phyloP scores from a whole-genome alignment of 1,284 basidiomycete species.

The Malassezia vespertilionis region DNA sequence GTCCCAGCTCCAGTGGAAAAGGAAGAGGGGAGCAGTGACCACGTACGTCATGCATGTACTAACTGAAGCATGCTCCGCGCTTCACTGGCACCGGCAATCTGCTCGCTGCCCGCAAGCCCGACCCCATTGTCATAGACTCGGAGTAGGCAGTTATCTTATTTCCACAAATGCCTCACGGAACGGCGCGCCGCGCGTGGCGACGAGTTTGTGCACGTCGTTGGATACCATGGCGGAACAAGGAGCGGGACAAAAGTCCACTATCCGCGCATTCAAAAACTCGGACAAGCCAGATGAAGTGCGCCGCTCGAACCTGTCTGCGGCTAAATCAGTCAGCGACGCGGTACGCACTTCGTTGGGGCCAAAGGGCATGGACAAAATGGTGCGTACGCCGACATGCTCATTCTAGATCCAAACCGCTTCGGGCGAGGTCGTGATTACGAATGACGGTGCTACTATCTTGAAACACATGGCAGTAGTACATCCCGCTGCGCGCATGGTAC shows the following conservation, averaged over 20 bases:
- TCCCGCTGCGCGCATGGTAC: conserved; percentile 85
- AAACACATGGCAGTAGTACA: conserved; percentile 95
- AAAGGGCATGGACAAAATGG: conserved; percentile 99
- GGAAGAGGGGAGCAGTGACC: background rate
- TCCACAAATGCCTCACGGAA: conserved; percentile 7
- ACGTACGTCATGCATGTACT: no score
- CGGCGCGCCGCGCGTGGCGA: background rate
- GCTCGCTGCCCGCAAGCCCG: conserved; percentile 13
- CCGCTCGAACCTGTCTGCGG: conserved; percentile 38
- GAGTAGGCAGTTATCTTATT: conserved; percentile 16
- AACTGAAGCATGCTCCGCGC: no score
- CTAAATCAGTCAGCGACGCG: conserved; percentile 85
- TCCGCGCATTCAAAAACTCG: conserved; percentile 44
- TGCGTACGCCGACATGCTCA: conserved; percentile 6
- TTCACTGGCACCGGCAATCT: conserved; percentile 9
- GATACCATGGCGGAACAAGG: conserved; percentile 9
- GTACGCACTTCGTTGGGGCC: conserved; percentile 93
- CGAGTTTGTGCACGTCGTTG: background rate
- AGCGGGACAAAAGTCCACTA: no score
- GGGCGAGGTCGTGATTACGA: conserved; percentile 95
- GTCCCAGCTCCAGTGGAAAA: conserved; percentile 19
- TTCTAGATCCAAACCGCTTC: conserved; percentile 75
- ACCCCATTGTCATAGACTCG: conserved; percentile 34
- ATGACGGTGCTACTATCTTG: conserved; percentile 96
- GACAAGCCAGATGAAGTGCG: conserved; percentile 48